Evolutionary conservation across 306 rosid species (phyloP).

Genomic region (Ceratonia siliqua): DNA sequence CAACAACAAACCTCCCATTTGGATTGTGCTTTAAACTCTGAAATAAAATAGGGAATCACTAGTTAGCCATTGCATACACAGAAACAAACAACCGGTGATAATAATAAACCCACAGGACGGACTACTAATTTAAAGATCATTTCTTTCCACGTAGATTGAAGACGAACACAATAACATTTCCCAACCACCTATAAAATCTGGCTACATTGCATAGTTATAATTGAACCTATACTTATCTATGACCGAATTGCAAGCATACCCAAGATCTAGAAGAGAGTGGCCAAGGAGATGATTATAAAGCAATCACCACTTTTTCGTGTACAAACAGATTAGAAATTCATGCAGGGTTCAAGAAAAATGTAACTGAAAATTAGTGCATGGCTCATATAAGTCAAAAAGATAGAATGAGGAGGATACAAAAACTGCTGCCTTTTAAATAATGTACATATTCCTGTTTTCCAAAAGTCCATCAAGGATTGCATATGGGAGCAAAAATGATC

Average conservation of each 20-base stretch:
- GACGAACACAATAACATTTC: conserved; percentile 16
- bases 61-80: conserved; percentile 15
- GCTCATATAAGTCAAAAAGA: neutral
- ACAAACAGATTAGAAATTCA: neutral
- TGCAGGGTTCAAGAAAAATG: neutral
- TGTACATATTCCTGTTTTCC: neutral
- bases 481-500: neutral
- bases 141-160: conserved; percentile 20
- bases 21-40: conserved; percentile 97
- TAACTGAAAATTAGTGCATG: neutral
- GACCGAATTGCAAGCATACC: neutral
- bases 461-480: neutral
- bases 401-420: neutral
- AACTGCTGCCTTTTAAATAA: neutral
- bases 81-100: conserved; percentile 23
- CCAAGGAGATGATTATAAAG: neutral
- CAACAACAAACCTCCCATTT: conserved; percentile 98
- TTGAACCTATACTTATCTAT: neutral
- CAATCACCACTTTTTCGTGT: neutral
- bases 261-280: neutral
- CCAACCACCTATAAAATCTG: neutral
- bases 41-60: conserved; percentile 25
- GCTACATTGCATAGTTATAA: neutral
- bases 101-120: conserved; percentile 27
- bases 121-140: conserved; percentile 10